Evolutionary conservation across 2,329 filamentous ascomycete genomes (phyloP).

Genomic region (Proliferodiscus dingleyae): DNA sequence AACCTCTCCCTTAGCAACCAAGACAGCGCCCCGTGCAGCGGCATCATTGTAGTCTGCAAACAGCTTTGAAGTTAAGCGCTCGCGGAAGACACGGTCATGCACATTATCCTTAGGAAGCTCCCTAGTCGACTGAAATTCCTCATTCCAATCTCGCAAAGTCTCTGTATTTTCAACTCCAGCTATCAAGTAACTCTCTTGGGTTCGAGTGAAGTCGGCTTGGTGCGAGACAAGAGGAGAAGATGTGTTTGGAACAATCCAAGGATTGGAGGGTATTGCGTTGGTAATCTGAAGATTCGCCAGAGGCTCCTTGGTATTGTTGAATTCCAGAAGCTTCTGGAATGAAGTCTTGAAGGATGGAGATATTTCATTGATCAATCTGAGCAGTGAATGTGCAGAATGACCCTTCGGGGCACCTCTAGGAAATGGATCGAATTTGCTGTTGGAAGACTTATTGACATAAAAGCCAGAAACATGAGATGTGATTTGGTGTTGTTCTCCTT

Average conservation of each 20-base stretch:
- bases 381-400: slow-evolving; percentile 75
- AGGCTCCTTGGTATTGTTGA: slow-evolving; percentile 80
- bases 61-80: slow-evolving; percentile 88
- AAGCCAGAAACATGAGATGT: slow-evolving; percentile 93
- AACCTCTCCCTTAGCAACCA: slow-evolving; percentile 90
- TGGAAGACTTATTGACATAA: slow-evolving; percentile 94
- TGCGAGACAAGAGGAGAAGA: slow-evolving; percentile 64
- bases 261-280: slow-evolving; percentile 85
- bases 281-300: slow-evolving; percentile 93
- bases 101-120: slow-evolving; percentile 91
- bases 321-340: slow-evolving; percentile 76
- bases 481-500: slow-evolving; percentile 91
- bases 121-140: slow-evolving; percentile 95
- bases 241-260: slow-evolving; percentile 78
- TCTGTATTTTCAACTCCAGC: slow-evolving; percentile 90
- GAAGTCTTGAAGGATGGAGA: slow-evolving; percentile 77
- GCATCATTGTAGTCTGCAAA: slow-evolving; percentile 98
- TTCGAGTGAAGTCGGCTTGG: slow-evolving; percentile 76
- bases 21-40: slow-evolving; percentile 81
- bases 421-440: slow-evolving; percentile 88
- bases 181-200: slow-evolving; percentile 88
- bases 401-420: slow-evolving; percentile 76
- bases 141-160: slow-evolving; percentile 95
- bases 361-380: slow-evolving; percentile 70
- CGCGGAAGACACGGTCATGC: slow-evolving; percentile 92